A percentile compares a stretch with the other conserved stretches of the same genome.
These are phyloP conservation scores for Ascochyta koolunga DNA, from an alignment of 2,329 filamentous ascomycete genomes.

Conservation along the genomic window DNA sequence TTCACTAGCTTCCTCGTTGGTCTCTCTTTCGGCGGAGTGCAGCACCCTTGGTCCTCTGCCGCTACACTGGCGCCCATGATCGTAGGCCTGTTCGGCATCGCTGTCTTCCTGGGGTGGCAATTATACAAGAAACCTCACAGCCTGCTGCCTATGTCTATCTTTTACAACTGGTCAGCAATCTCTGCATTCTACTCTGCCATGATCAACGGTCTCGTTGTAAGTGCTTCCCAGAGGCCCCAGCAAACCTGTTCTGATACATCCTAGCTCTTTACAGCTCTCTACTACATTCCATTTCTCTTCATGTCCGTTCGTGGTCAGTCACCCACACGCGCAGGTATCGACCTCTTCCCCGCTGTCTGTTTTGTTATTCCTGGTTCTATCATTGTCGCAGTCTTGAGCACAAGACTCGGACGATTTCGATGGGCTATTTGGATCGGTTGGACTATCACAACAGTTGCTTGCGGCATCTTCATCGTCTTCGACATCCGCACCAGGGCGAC, in stretches of 20 bases:
- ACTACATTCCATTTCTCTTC: conserved; percentile 53
- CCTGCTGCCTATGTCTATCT: conserved; percentile 48
- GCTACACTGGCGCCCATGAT: conserved; percentile 50
- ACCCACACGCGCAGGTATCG: conserved; percentile 45
- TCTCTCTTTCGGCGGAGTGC: conserved; percentile 52
- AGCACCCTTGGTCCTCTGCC: conserved; percentile 48
- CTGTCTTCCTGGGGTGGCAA: conserved; percentile 48
- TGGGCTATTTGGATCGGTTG: conserved; percentile 55
- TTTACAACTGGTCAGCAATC: conserved; percentile 43
- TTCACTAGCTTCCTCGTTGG: conserved; percentile 50
- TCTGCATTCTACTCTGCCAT: conserved; percentile 52
- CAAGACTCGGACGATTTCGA: conserved; percentile 38
- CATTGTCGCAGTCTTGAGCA: conserved; percentile 31
- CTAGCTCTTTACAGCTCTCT: conserved; percentile 51
- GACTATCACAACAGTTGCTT: conserved; percentile 45
- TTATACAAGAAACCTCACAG: conserved; percentile 40
- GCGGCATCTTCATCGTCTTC: conserved; percentile 49
- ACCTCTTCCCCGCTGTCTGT: conserved; percentile 46
- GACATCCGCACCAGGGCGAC: conserved; percentile 39
- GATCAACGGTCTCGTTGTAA: conserved; percentile 53
- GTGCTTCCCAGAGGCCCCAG: conserved; percentile 12
- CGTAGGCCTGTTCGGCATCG: conserved; percentile 40
- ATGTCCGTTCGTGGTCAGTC: conserved; percentile 45
- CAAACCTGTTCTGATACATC: not conserved
- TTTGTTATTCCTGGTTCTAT: conserved; percentile 41